Evolutionary conservation across 768 basidiomycete species (phyloP).

Genomic region (Lyophyllum decastes): DNA sequence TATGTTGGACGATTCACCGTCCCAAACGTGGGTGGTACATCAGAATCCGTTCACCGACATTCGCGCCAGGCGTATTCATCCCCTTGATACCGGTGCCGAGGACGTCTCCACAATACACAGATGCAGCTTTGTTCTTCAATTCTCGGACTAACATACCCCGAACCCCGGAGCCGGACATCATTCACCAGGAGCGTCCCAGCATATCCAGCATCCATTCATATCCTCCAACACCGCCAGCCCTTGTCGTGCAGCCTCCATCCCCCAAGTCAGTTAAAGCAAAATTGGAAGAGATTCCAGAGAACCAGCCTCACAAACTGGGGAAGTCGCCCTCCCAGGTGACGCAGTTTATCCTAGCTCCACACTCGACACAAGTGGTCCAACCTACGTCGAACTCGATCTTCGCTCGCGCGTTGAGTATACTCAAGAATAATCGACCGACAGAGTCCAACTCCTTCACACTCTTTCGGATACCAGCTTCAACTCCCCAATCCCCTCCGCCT

Average conservation of each 20-base stretch:
- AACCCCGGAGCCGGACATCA: conserved; percentile 13
- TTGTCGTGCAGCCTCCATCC: conserved; percentile 33
- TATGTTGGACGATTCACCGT: conserved; percentile 78
- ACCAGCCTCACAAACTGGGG: conserved; percentile 22
- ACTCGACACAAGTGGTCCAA: conserved; percentile 37
- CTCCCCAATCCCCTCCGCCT: conserved; percentile 34
- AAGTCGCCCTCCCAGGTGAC: conserved; percentile 41
- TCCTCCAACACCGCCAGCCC: conserved; percentile 51
- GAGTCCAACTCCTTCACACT: conserved; percentile 67
- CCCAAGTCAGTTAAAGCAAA: conserved; percentile 31
- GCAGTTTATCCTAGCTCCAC: conserved; percentile 55
- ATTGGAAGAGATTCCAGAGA: conserved; percentile 22
- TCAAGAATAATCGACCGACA: conserved; percentile 53
- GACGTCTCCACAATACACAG: conserved; percentile 46
- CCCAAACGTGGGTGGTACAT: conserved; percentile 88
- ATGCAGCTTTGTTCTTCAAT: conserved; percentile 53
- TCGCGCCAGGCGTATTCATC: conserved; percentile 64
- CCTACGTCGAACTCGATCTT: conserved; percentile 44
- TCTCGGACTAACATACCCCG: conserved; percentile 46
- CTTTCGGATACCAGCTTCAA: conserved; percentile 31
- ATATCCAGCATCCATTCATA: conserved; percentile 56
- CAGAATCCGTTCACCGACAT: conserved; percentile 68
- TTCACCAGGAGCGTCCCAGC: conserved; percentile 23
- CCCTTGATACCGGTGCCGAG: conserved; percentile 52
- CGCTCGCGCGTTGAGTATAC: conserved; percentile 47